These are phyloP conservation scores for Begonia loranthoides DNA, from an alignment of 306 rosid genomes.

Conservation along the genomic window DNA sequence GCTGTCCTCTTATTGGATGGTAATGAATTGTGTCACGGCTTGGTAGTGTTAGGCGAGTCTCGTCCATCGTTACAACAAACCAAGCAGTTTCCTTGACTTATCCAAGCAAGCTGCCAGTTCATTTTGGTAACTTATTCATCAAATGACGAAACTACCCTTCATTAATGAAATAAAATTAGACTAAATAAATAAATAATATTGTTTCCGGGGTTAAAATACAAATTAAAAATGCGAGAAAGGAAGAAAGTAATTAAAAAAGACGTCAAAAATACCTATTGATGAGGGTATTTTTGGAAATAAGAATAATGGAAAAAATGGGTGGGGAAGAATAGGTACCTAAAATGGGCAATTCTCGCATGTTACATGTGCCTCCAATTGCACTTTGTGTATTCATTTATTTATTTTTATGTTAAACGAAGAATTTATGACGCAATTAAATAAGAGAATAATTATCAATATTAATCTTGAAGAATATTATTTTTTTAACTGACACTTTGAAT, in stretches of 20 bases:
- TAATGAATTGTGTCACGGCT: neutral
- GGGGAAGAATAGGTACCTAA: constrained; percentile 35
- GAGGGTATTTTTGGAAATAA: constrained; percentile 27
- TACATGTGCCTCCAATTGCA: too few relatives aligned
- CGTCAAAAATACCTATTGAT: too few relatives aligned
- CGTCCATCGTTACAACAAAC: constrained; percentile 52
- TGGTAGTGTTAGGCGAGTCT: constrained; percentile 1
- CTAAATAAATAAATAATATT: neutral
- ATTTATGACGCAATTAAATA: too few relatives aligned
- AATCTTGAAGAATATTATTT: too few relatives aligned
- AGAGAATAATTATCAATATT: too few relatives aligned
- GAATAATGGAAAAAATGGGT: constrained; percentile 1
- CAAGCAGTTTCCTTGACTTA: constrained; percentile 63
- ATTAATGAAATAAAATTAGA: neutral
- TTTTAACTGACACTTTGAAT: too few relatives aligned
- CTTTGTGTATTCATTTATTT: too few relatives aligned
- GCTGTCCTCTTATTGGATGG: too few relatives aligned
- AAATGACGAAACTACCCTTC: constrained; percentile 25
- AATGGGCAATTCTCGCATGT: constrained; percentile 50
- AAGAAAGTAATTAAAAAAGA: too few relatives aligned
- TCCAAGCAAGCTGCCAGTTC: constrained; percentile 42
- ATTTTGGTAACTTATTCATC: constrained; percentile 17
- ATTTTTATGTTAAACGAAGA: too few relatives aligned
- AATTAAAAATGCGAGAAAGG: too few relatives aligned
- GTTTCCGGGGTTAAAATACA: too few relatives aligned